Evolutionary conservation across 106 monocot genomes (phyloP).

Genomic region (Dendrobium nobile): DNA sequence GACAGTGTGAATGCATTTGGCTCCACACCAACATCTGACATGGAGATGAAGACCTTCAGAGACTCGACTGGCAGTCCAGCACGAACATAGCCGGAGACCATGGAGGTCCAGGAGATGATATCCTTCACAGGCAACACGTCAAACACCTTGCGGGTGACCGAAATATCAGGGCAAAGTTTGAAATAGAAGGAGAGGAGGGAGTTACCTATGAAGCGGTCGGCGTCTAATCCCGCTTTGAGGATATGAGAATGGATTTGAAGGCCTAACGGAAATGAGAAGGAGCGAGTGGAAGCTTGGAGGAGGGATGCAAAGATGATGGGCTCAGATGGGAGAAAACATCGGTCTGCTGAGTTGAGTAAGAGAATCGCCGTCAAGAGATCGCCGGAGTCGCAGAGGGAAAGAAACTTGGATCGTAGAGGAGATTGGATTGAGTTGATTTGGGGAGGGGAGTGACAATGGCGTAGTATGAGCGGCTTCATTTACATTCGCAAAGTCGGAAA

Average conservation of each 20-base stretch:
- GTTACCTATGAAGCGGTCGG: slow-evolving; percentile 67
- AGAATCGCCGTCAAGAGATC: slow-evolving; percentile 18
- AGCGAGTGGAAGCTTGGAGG: slow-evolving; percentile 36
- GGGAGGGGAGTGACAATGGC: background rate
- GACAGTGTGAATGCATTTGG: slow-evolving; percentile 66
- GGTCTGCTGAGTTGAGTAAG: slow-evolving; percentile 23
- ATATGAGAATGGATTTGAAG: slow-evolving; percentile 49
- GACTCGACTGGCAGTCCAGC: slow-evolving; percentile 34
- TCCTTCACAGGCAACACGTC: slow-evolving; percentile 42
- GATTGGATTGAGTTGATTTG: background rate
- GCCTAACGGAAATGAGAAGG: slow-evolving; percentile 28
- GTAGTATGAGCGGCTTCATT: background rate
- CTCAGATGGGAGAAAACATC: background rate
- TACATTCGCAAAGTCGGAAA: background rate
- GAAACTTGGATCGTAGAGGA: slow-evolving; percentile 22
- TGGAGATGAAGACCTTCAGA: slow-evolving; percentile 33
- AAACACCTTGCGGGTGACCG: slow-evolving; percentile 44
- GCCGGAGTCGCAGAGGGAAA: slow-evolving; percentile 24
- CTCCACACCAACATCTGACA: slow-evolving; percentile 27
- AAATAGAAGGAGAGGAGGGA: slow-evolving; percentile 67
- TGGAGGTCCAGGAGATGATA: slow-evolving; percentile 74
- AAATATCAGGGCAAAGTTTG: slow-evolving; percentile 42
- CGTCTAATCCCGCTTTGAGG: slow-evolving; percentile 61
- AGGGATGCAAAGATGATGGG: slow-evolving; percentile 35
- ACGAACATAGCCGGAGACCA: slow-evolving; percentile 61